Evolutionary conservation across 495 filamentous ascomycete genomes (phyloP).

Genomic region (Tuber aestivum): DNA sequence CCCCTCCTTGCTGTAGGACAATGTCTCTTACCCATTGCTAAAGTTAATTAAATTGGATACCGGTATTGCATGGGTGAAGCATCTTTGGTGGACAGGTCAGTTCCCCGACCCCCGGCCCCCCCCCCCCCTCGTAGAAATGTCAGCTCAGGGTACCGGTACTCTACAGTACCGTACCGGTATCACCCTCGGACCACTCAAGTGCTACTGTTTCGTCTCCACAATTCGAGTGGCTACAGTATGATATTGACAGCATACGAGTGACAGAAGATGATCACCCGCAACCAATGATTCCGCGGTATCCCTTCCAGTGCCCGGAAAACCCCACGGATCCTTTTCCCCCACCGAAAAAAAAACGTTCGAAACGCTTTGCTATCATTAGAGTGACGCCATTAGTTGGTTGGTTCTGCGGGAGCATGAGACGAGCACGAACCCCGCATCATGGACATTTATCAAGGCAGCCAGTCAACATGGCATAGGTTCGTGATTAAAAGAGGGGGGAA

Average conservation of each 20-base stretch:
- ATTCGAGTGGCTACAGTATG: neutral
- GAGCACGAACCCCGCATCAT: neutral
- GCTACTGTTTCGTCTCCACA: neutral
- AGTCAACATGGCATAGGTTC: neutral
- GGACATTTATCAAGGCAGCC: neutral
- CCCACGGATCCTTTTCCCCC: neutral
- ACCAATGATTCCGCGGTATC: neutral
- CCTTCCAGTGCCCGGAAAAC: neutral
- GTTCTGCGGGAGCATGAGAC: neutral
- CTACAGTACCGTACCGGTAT: too few species aligned
- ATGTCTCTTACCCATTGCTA: neutral
- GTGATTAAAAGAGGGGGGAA: neutral
- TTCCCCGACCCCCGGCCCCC: neutral
- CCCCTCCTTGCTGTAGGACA: neutral
- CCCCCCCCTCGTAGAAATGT: neutral
- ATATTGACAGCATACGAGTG: neutral
- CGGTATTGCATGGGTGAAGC: conserved; percentile 1
- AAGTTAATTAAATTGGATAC: neutral
- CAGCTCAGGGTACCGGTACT: too few species aligned
- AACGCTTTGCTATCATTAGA: neutral
- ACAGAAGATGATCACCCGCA: neutral
- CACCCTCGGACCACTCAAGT: neutral
- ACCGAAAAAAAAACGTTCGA: neutral
- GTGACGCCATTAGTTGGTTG: neutral
- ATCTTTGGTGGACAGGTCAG: neutral